Conservation (phyloP, 805 yeast species). For the Candida sphagnicola region DNA sequence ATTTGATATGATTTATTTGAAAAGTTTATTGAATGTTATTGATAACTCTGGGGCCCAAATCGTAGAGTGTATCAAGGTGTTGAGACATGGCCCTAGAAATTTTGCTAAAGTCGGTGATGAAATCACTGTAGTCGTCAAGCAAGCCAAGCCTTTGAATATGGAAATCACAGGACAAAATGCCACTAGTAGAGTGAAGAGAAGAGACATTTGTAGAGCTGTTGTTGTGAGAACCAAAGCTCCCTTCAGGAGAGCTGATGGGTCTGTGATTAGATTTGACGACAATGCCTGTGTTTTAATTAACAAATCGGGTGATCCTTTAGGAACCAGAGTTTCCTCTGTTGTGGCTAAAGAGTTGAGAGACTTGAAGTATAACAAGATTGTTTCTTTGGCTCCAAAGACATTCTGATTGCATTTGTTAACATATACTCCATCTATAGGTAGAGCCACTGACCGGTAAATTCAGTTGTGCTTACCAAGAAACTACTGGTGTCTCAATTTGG, state of each 20-base stretch:
- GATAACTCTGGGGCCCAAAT: constrained; percentile 95
- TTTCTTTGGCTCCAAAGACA: constrained; percentile 81
- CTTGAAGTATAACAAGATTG: constrained; percentile 78
- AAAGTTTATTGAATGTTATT: constrained; percentile 82
- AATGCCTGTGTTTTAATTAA: constrained; percentile 95
- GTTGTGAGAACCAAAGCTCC: constrained; percentile 88
- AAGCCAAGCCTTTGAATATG: constrained; percentile 74
- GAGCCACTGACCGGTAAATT: too few species aligned
- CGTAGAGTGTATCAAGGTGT: constrained; percentile 93
- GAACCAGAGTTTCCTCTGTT: constrained; percentile 85
- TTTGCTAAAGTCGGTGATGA: constrained; percentile 87
- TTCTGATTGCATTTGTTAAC: constrained; percentile 16
- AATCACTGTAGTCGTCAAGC: constrained; percentile 90
- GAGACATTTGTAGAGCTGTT: constrained; percentile 94
- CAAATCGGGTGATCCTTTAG: constrained; percentile 90
- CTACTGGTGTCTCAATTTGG: too few species aligned
- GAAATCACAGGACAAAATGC: constrained; percentile 71
- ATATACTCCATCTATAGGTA: too few species aligned
- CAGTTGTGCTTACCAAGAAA: too few species aligned
- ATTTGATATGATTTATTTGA: constrained; percentile 90
- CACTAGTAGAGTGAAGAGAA: constrained; percentile 82
- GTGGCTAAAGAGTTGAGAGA: constrained; percentile 89
- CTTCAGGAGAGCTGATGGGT: constrained; percentile 78
- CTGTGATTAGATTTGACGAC: constrained; percentile 84
- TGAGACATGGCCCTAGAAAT: constrained; percentile 81